phyloP scores from a whole-genome alignment of 73 alveolate genomes.

The Paramecium octaurelia region DNA sequence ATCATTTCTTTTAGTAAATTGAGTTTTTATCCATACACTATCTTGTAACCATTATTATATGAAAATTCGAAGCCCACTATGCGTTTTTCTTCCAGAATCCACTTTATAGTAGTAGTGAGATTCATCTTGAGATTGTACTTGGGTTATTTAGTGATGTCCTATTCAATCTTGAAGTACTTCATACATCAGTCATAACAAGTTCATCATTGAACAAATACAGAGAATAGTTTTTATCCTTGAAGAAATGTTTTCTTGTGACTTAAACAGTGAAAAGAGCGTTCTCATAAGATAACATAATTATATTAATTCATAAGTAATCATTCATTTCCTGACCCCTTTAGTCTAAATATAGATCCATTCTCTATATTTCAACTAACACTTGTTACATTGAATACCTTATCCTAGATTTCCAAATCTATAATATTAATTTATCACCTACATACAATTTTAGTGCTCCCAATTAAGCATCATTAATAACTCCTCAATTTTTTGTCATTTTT shows the following conservation, averaged over 20 bases:
- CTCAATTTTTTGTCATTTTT: not conserved
- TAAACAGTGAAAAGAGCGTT: constrained; percentile 5
- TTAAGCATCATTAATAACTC: not conserved
- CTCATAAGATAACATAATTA: not conserved
- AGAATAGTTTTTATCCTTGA: not conserved
- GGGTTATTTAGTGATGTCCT: constrained; percentile 4
- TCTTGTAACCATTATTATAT: constrained; percentile 27
- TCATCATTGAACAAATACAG: constrained; percentile 30
- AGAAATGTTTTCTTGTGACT: constrained; percentile 41
- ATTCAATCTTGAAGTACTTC: not conserved
- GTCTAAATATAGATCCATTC: not conserved
- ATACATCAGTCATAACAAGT: constrained; percentile 42
- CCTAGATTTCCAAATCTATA: too few relatives aligned
- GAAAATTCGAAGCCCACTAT: constrained; percentile 24
- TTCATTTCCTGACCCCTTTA: not conserved
- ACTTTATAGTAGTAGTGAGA: constrained; percentile 4
- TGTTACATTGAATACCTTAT: too few relatives aligned
- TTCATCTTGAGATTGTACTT: constrained; percentile 20
- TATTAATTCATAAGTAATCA: not conserved
- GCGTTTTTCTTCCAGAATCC: constrained; percentile 10
- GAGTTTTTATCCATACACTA: not conserved
- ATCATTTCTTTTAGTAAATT: constrained; percentile 39
- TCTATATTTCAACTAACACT: not conserved
- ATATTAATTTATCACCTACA: too few relatives aligned
- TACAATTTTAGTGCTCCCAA: not conserved